A percentile compares a stretch with the other conserved stretches of the same genome.
phyloP scores from a whole-genome alignment of 1,139 yeast genomes.

The Sugiyamaella novakii region DNA sequence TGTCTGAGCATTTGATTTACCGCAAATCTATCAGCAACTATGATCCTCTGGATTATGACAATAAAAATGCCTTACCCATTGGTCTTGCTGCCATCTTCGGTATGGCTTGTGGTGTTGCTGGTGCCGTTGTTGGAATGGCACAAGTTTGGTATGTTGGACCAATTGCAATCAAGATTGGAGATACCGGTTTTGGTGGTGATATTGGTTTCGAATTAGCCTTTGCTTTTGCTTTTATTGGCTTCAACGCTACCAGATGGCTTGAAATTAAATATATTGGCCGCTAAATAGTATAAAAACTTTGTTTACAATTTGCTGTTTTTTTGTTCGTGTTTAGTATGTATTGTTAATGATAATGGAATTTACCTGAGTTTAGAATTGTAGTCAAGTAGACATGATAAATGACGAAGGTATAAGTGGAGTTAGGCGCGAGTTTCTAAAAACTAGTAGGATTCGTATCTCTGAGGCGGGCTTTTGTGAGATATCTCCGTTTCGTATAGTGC shows the following conservation, averaged over 20 bases:
- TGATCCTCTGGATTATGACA: slow-evolving; percentile 62
- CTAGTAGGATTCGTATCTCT: too few species aligned
- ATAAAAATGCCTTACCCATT: slow-evolving; percentile 60
- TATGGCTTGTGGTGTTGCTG: slow-evolving; percentile 80
- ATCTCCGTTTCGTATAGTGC: too few species aligned
- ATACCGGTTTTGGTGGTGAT: slow-evolving; percentile 65
- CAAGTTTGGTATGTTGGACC: slow-evolving; percentile 84
- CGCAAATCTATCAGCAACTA: slow-evolving; percentile 58
- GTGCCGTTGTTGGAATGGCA: slow-evolving; percentile 82
- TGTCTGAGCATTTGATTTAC: slow-evolving; percentile 80
- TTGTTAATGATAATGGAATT: not conserved
- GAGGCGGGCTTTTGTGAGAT: too few species aligned
- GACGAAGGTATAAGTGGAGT: too few species aligned
- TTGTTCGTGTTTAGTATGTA: slow-evolving; percentile 4
- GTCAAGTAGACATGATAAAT: too few species aligned
- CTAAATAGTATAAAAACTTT: slow-evolving; percentile 12
- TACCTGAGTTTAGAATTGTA: not conserved
- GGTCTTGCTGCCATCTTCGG: slow-evolving; percentile 79
- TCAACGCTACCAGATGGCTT: slow-evolving; percentile 61
- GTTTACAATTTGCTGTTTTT: slow-evolving; percentile 2
- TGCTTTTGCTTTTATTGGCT: slow-evolving; percentile 68
- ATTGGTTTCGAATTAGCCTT: slow-evolving; percentile 82
- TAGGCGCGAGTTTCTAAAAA: too few species aligned
- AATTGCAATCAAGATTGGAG: slow-evolving; percentile 63
- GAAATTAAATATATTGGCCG: slow-evolving; percentile 48